Conservation (phyloP, 441 rosid genomes). For the Populus hybrid region DNA sequence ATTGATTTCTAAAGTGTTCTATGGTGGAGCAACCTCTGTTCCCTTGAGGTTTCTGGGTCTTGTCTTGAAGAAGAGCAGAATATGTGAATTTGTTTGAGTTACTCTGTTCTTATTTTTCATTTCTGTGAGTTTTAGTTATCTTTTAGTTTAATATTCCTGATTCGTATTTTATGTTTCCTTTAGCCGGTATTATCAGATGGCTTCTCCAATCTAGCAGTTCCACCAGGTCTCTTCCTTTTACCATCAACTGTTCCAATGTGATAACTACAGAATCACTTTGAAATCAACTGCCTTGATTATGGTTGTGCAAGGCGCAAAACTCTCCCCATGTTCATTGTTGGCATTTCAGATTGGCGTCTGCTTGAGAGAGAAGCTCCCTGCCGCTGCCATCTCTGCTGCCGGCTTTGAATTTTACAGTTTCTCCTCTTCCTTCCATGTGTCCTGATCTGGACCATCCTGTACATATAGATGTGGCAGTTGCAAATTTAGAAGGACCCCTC, state of each 20-base stretch:
- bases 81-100: background rate
- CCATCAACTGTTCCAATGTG: slow-evolving; percentile 24
- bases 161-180: background rate
- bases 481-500: slow-evolving; percentile 43
- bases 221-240: slow-evolving; percentile 15
- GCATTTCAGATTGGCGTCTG: slow-evolving; percentile 46
- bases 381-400: slow-evolving; percentile 40
- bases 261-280: slow-evolving; percentile 11
- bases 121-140: background rate
- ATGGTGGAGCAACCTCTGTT: background rate
- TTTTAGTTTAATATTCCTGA: background rate
- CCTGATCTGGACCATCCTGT: slow-evolving; percentile 51
- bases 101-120: background rate
- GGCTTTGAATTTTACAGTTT: slow-evolving; percentile 27
- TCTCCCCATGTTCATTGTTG: slow-evolving; percentile 23
- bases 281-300: slow-evolving; percentile 31
- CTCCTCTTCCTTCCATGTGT: slow-evolving; percentile 55
- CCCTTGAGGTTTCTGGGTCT: too few relatives aligned
- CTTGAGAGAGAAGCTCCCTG: slow-evolving; percentile 55
- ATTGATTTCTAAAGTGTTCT: background rate
- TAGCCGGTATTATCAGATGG: slow-evolving; percentile 25
- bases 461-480: slow-evolving; percentile 58
- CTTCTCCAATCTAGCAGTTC: slow-evolving; percentile 31
- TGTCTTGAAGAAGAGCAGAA: background rate
- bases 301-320: slow-evolving; percentile 23